Conservation (phyloP, 1,284 basidiomycete genomes). For the Tremellales sp. region DNA sequence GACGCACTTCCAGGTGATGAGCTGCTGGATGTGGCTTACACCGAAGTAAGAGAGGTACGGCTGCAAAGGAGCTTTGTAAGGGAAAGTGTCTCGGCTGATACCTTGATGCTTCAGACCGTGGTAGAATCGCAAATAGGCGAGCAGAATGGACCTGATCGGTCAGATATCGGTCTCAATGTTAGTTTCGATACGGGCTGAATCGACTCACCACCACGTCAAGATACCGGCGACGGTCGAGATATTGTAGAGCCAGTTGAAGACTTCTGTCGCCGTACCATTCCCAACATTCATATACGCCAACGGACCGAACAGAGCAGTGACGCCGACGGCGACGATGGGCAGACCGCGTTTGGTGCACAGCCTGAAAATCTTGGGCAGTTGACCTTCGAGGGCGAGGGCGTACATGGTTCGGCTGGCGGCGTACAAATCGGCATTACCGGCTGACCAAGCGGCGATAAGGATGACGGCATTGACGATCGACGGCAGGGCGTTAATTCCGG, state of each 20-base stretch:
- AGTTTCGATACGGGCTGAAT: no score
- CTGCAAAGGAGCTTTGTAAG: constrained; percentile 58
- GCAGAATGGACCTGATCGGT: constrained; percentile 56
- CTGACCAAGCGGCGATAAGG: constrained; percentile 74
- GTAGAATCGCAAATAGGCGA: constrained; percentile 71
- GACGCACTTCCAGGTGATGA: no score
- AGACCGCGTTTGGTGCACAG: constrained; percentile 70
- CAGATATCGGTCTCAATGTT: constrained; percentile 15
- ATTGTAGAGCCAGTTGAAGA: constrained; percentile 61
- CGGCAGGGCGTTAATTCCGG: constrained; percentile 65
- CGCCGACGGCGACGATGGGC: constrained; percentile 60
- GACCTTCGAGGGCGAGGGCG: constrained; percentile 70
- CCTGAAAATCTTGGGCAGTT: constrained; percentile 55
- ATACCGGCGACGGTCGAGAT: constrained; percentile 66
- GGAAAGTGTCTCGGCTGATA: constrained; percentile 55
- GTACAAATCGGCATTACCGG: constrained; percentile 76
- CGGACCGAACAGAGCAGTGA: constrained; percentile 54
- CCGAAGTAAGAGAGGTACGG: constrained; percentile 50
- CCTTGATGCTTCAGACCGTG: constrained; percentile 60
- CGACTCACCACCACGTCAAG: constrained; percentile 57
- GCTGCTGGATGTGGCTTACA: constrained; percentile 14
- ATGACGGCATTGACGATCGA: constrained; percentile 53
- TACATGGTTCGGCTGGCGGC: constrained; percentile 76
- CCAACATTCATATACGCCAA: constrained; percentile 55
- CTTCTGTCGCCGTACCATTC: constrained; percentile 28